Evolutionary conservation across 345 rosid species (phyloP).

Genomic region (Bruguiera gymnorhiza): DNA sequence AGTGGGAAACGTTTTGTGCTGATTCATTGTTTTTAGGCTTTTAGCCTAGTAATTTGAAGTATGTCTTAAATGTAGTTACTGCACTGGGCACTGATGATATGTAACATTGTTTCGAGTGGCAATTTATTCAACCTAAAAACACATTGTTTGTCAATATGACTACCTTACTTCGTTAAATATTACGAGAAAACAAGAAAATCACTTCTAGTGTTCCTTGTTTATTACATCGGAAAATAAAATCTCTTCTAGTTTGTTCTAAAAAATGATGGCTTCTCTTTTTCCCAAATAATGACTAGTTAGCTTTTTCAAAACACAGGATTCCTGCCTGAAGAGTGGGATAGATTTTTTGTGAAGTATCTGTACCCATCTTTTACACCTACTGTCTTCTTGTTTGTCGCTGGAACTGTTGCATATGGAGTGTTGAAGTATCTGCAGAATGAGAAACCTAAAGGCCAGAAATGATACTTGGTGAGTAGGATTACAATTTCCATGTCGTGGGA

Average conservation of each 20-base stretch:
- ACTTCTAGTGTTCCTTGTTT: neutral
- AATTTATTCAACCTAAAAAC: neutral
- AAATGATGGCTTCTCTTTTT: neutral
- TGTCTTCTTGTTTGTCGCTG: constrained; percentile 66
- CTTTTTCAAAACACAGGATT: constrained; percentile 49
- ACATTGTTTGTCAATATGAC: neutral
- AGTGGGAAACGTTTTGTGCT: neutral
- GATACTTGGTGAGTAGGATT: constrained; percentile 13
- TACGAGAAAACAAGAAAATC: neutral
- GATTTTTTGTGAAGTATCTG: constrained; percentile 70
- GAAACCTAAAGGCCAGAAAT: constrained; percentile 53
- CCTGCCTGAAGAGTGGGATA: constrained; percentile 83
- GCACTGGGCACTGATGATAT: neutral
- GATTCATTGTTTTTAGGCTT: neutral
- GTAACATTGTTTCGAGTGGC: neutral
- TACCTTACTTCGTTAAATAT: neutral
- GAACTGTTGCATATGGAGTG: constrained; percentile 73
- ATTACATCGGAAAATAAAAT: neutral
- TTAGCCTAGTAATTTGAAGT: neutral
- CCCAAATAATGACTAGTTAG: constrained; percentile 6
- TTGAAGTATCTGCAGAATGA: constrained; percentile 78
- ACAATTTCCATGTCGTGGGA: constrained; percentile 9
- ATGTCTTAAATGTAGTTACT: neutral
- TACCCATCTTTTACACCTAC: constrained; percentile 87
- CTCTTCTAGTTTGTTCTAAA: neutral